Base-by-base conservation (phyloP, 2,329 filamentous ascomycete genomes). In the Talaromyces sp. region DNA sequence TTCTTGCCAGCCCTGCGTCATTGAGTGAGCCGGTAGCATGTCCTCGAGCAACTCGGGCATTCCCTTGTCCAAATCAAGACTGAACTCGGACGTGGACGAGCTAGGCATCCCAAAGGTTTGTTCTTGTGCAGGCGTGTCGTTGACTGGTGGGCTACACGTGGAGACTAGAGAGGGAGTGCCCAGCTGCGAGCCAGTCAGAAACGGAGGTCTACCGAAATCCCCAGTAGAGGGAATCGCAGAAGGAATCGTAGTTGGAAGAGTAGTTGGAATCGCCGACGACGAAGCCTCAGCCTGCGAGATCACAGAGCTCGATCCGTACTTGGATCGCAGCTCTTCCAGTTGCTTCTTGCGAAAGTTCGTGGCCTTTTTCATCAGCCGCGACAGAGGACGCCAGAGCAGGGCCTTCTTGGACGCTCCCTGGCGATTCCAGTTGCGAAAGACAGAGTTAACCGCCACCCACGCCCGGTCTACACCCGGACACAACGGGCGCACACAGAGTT, bases 331-430 rank as follows among this genome's bases (percentile, higher is more conserved):
- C 27, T 72, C 69, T 27, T 69, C 68, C 52, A 71, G 68, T 58
- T 85, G 84, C 59, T 79, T 80, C 49, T 79, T 76, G 55, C 85
- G 77, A 50, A 81, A 82, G 13, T 78, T 78, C 51, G 77, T 75
- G 13, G 86, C 86, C 67, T 84, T 85, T 14, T 78, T 78, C 73
- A 88, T 82, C 2, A 89, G 74, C 63, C 83, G 86, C 27, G 80
- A 76, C 53, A 89, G 74, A 0, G 86, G 86, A 50, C 82, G 81
- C 86, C 87, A 89, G 0, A 89, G 72, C 74, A 84, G 83, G 3
- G 83, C 82, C 56, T 80, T 80, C 58, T 78, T 80, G n/a, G 73
- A 72, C 26, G 74, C 71, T 17, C 65, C 66, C 14, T 70, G 68
- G 3, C 62, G 59, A 52, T 73, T 68, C 72, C 73, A 77, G 19